Conservation (phyloP, 768 basidiomycete genomes). For the Panaeolus papilionaceus region DNA sequence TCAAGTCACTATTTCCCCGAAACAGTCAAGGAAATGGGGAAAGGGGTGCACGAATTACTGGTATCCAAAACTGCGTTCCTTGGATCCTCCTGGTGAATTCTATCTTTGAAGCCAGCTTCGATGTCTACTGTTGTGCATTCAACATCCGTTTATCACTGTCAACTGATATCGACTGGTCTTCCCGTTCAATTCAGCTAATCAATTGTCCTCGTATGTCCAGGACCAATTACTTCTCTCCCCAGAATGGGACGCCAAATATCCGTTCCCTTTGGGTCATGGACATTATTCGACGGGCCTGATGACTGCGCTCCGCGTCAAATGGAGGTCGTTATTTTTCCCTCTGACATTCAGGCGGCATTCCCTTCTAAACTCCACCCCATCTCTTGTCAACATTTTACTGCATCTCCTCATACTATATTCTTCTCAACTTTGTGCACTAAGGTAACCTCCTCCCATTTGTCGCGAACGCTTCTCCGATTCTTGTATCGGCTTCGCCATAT, state of each 20-base stretch:
- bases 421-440: no score
- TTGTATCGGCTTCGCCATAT: background rate
- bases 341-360: slow-evolving; percentile 26
- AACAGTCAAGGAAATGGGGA: slow-evolving; percentile 39
- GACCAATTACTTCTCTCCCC: slow-evolving; percentile 60
- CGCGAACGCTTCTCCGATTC: background rate
- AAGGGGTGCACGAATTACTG: slow-evolving; percentile 58
- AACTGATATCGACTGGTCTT: no score
- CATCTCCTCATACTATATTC: no score
- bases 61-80: slow-evolving; percentile 49
- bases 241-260: slow-evolving; percentile 52
- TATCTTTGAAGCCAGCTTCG: background rate
- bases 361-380: background rate
- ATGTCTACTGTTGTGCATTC: slow-evolving; percentile 4
- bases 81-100: slow-evolving; percentile 51
- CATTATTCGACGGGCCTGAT: slow-evolving; percentile 62
- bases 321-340: slow-evolving; percentile 59
- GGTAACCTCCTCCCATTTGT: no score
- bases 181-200: slow-evolving; percentile 73
- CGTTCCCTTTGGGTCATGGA: slow-evolving; percentile 43
- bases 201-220: slow-evolving; percentile 79
- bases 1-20: background rate
- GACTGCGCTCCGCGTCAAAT: slow-evolving; percentile 29
- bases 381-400: no score
- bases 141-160: no score